Evolutionary conservation across 2,329 filamentous ascomycete genomes (phyloP).

Genomic region (Cercospora zeina): DNA sequence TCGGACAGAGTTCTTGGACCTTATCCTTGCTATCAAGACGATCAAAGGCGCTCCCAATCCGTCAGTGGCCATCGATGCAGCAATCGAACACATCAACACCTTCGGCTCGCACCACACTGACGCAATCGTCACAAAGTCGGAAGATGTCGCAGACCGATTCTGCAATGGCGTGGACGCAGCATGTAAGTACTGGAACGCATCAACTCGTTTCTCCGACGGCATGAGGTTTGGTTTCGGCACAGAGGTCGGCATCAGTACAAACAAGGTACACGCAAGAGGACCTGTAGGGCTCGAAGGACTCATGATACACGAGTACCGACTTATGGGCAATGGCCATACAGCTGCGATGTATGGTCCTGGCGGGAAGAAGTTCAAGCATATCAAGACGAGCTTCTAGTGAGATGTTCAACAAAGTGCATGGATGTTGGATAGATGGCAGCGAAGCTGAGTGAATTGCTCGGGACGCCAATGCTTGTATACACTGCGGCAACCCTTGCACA

Average conservation of each 20-base stretch:
- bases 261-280: slow-evolving; percentile 93
- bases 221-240: slow-evolving; percentile 98
- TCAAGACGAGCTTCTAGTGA: slow-evolving; percentile 45
- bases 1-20: slow-evolving; percentile 83
- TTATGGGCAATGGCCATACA: slow-evolving; percentile 80
- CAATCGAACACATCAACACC: slow-evolving; percentile 83
- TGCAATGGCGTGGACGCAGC: slow-evolving; percentile 83
- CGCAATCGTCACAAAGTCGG: slow-evolving; percentile 73
- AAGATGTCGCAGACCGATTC: slow-evolving; percentile 72
- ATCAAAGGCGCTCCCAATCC: slow-evolving; percentile 50
- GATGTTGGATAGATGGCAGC: neutral
- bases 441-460: neutral
- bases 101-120: slow-evolving; percentile 96
- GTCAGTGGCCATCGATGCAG: slow-evolving; percentile 58
- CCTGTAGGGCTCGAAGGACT: slow-evolving; percentile 92
- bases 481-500: neutral
- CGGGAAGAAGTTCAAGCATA: slow-evolving; percentile 59
- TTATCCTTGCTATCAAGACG: slow-evolving; percentile 80
- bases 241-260: slow-evolving; percentile 97
- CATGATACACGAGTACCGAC: slow-evolving; percentile 96
- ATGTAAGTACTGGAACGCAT: slow-evolving; percentile 96
- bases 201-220: slow-evolving; percentile 89
- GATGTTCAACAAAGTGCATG: neutral
- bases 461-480: neutral
- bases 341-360: slow-evolving; percentile 68